Evolutionary conservation across 2,329 filamentous ascomycete species (phyloP).

Genomic region (Aspergillus sp.): DNA sequence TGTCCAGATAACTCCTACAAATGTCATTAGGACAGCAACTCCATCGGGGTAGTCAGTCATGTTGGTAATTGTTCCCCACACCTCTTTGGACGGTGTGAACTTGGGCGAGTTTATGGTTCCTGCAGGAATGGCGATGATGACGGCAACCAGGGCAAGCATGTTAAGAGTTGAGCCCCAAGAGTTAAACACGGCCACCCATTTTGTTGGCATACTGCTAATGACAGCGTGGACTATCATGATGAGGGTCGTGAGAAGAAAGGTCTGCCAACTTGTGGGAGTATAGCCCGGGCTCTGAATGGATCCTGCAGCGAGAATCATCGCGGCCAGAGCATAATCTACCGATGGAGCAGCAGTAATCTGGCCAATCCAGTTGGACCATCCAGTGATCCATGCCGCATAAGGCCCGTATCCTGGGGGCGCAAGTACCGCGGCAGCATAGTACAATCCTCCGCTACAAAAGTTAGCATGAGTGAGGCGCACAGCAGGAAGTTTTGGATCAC

Average conservation of each 20-base stretch:
- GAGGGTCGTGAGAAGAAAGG: constrained; percentile 65
- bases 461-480: not conserved
- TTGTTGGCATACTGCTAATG: constrained; percentile 70
- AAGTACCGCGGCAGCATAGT: constrained; percentile 71
- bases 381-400: constrained; percentile 67
- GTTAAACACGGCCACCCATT: constrained; percentile 70
- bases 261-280: constrained; percentile 64
- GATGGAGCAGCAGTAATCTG: constrained; percentile 67
- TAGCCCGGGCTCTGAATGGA: constrained; percentile 69
- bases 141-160: constrained; percentile 64
- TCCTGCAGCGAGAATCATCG: constrained; percentile 70
- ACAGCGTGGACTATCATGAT: constrained; percentile 67
- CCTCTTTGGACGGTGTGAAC: constrained; percentile 58
- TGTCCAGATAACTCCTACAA: constrained; percentile 69
- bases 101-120: constrained; percentile 57
- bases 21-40: constrained; percentile 68
- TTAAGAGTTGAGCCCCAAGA: constrained; percentile 70
- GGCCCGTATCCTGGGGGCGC: constrained; percentile 66
- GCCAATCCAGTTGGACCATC: constrained; percentile 70
- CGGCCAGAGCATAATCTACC: constrained; percentile 64
- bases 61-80: constrained; percentile 67
- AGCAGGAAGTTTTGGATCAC: not conserved
- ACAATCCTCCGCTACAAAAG: constrained; percentile 60
- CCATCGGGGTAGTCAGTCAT: constrained; percentile 68
- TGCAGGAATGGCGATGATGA: constrained; percentile 68